Percentiles rank a stretch among this genome's conserved stretches.
phyloP scores from a whole-genome alignment of 202 grass and related monocot genomes.

The Digitaria exilis region DNA sequence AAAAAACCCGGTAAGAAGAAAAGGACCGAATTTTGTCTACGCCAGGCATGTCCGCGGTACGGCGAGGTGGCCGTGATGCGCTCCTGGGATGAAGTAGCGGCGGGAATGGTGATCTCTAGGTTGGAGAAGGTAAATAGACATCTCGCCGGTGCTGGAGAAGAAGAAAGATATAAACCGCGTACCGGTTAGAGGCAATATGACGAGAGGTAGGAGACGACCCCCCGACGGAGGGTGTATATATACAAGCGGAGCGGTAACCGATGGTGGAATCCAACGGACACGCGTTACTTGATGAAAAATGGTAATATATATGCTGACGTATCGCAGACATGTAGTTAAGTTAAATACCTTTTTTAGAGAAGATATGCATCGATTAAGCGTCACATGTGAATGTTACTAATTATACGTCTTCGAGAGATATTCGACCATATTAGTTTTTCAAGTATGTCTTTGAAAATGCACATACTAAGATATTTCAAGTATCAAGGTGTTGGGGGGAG shows the following conservation, averaged over 20 bases:
- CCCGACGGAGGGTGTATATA: background rate
- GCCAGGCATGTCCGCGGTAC: accelerated
- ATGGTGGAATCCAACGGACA: background rate
- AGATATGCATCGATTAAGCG: no score
- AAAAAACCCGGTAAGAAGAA: background rate
- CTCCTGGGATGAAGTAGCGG: background rate
- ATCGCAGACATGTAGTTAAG: accelerated
- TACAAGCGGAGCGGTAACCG: accelerated
- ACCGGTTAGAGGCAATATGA: background rate
- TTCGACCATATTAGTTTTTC: background rate
- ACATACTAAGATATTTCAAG: background rate
- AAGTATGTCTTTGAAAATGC: no score
- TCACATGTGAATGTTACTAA: background rate
- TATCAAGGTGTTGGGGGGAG: no score
- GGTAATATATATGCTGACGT: accelerated
- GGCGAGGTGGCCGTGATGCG: accelerated
- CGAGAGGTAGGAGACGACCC: background rate
- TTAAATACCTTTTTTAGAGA: background rate
- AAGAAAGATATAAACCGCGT: background rate
- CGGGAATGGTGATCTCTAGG: accelerated
- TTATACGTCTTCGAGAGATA: background rate
- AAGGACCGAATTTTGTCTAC: background rate
- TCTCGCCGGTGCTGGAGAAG: background rate
- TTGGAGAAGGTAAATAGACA: accelerated
- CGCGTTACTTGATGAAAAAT: background rate